Conservation (phyloP, 108 stramenopile species). For the Aurantiochytrium sp. region DNA sequence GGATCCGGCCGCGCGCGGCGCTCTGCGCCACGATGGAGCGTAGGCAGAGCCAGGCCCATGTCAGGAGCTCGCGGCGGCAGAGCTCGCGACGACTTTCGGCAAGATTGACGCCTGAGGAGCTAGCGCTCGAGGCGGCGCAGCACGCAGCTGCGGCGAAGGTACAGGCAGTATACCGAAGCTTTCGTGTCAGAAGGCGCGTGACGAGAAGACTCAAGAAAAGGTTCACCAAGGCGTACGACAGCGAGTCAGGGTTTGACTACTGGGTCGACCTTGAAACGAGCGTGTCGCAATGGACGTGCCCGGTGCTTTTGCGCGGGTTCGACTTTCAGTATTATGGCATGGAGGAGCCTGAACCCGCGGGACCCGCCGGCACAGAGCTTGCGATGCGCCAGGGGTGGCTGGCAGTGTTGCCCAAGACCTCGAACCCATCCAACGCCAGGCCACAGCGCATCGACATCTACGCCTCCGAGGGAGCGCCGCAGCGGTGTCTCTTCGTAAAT, state of each 20-base stretch:
- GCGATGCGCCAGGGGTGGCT: background rate
- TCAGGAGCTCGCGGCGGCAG: too few species aligned
- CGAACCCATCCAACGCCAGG: background rate
- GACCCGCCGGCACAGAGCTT: background rate
- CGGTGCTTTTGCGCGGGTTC: background rate
- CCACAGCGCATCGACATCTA: background rate
- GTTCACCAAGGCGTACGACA: background rate
- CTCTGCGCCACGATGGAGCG: too few species aligned
- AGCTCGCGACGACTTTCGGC: background rate
- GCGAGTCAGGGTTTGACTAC: background rate
- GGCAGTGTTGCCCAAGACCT: background rate
- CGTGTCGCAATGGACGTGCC: background rate
- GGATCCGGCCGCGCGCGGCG: too few species aligned
- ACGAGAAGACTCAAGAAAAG: background rate
- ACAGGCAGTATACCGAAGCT: background rate
- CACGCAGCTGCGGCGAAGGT: background rate
- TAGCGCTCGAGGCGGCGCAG: background rate
- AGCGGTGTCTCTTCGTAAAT: background rate
- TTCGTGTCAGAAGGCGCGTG: background rate
- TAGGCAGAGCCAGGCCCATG: too few species aligned
- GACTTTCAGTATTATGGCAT: slow-evolving; percentile 2
- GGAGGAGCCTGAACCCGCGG: background rate
- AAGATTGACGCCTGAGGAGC: background rate
- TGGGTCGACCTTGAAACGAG: background rate
- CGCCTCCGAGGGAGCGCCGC: background rate